A percentile compares a stretch with the other conserved stretches of the same genome.
phyloP scores from a whole-genome alignment of 2,329 filamentous ascomycete genomes.

The Sordariomycetes sp. region DNA sequence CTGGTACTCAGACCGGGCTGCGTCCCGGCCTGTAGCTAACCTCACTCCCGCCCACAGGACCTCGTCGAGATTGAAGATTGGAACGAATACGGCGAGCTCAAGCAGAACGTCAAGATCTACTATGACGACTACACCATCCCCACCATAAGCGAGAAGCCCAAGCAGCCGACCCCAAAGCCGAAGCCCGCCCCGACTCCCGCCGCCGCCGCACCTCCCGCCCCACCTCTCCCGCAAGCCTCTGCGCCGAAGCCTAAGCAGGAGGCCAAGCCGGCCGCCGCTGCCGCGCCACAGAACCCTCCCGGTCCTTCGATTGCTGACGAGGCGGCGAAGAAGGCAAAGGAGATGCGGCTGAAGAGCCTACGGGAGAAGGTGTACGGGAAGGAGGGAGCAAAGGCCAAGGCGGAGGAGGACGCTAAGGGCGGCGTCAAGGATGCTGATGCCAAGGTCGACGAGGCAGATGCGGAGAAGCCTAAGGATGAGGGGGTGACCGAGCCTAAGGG shows the following conservation, averaged over 20 bases:
- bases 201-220: not conserved
- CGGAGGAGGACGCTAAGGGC: constrained; percentile 3
- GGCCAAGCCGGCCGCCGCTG: not conserved
- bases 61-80: constrained; percentile 92
- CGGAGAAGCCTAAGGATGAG: constrained; percentile 5
- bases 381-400: constrained; percentile 14
- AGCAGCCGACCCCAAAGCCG: constrained; percentile 16
- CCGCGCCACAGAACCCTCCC: constrained; percentile 21
- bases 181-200: constrained; percentile 8
- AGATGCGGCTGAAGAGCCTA: constrained; percentile 41
- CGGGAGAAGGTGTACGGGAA: constrained; percentile 45
- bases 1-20: not conserved
- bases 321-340: constrained; percentile 53
- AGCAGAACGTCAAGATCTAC: constrained; percentile 67
- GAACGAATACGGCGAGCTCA: constrained; percentile 97
- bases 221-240: constrained; percentile 10
- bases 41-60: constrained; percentile 49
- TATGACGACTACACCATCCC: constrained; percentile 52
- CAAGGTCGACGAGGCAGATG: constrained; percentile 7
- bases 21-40: not conserved
- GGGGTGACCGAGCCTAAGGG: constrained; percentile 4
- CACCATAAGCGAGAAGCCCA: constrained; percentile 32
- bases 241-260: constrained; percentile 4
- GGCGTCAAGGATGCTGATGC: constrained; percentile 7
- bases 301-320: constrained; percentile 51